Conservation (phyloP, 805 yeast genomes). For the Myxozyma kluyveri region DNA sequence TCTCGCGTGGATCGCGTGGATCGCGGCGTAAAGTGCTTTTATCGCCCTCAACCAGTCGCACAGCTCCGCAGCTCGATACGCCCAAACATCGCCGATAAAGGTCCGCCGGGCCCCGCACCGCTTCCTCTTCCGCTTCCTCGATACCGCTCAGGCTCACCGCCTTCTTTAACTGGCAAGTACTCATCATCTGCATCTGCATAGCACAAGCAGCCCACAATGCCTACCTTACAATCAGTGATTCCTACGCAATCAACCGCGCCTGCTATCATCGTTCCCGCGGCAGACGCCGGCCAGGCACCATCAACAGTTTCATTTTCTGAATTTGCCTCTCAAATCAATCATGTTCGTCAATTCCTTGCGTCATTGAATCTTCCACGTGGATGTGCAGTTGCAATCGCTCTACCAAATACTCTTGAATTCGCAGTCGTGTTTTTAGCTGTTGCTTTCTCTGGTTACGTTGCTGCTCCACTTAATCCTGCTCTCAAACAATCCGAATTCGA, state of each 20-base stretch:
- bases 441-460: constrained; percentile 55
- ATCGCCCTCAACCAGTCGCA: too few relatives aligned
- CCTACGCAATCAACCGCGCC: constrained; percentile 8
- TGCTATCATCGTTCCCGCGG: constrained; percentile 20
- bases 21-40: too few relatives aligned
- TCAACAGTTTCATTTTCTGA: constrained; percentile 10
- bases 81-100: too few relatives aligned
- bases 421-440: constrained; percentile 55
- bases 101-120: too few relatives aligned
- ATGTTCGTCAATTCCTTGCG: constrained; percentile 17
- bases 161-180: too few relatives aligned
- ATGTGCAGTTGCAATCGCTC: constrained; percentile 45
- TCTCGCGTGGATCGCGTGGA: too few relatives aligned
- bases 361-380: constrained; percentile 17
- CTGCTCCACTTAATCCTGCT: constrained; percentile 67
- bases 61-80: too few relatives aligned
- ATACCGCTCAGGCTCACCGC: too few relatives aligned
- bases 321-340: constrained; percentile 5
- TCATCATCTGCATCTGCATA: too few relatives aligned
- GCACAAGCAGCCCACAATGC: constrained; percentile 14
- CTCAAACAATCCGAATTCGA: constrained; percentile 62
- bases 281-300: neutral
- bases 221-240: constrained; percentile 13
- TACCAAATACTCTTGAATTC: constrained; percentile 62
- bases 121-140: too few relatives aligned